A percentile compares a stretch with the other conserved stretches of the same genome.
Conservation (phyloP, 73 alveolate species). For the Paraurostyla sp. region DNA sequence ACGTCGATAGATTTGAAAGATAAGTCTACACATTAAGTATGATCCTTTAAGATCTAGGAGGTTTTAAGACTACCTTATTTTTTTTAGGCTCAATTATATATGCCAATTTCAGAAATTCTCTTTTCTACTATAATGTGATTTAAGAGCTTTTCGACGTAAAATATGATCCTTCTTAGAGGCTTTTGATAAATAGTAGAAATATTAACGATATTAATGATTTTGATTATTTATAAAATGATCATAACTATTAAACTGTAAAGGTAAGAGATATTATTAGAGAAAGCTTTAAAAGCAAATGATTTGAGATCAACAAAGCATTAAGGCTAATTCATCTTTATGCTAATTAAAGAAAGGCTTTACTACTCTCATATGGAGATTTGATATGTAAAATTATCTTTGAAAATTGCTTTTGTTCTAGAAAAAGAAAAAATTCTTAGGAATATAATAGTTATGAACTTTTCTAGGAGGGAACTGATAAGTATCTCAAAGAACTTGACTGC, state of each 20-base stretch:
- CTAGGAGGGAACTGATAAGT: not conserved
- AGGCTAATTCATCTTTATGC: too few species aligned
- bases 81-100: not conserved
- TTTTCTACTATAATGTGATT: not conserved
- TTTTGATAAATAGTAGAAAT: too few species aligned
- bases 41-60: slow-evolving; percentile 23
- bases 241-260: too few species aligned
- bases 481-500: not conserved
- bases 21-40: not conserved
- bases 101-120: not conserved
- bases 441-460: not conserved
- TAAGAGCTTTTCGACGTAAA: not conserved
- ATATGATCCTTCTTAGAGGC: too few species aligned
- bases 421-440: not conserved
- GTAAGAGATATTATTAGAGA: too few species aligned
- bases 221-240: too few species aligned
- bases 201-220: too few species aligned
- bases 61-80: not conserved
- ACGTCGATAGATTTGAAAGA: not conserved
- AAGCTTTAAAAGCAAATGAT: too few species aligned
- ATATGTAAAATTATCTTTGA: not conserved
- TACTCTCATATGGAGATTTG: not conserved
- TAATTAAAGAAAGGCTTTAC: not conserved
- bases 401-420: not conserved
- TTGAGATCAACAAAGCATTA: too few species aligned